Evolutionary conservation across 1,284 basidiomycete genomes (phyloP).

Genomic region (Ganoderma resinaceum): DNA sequence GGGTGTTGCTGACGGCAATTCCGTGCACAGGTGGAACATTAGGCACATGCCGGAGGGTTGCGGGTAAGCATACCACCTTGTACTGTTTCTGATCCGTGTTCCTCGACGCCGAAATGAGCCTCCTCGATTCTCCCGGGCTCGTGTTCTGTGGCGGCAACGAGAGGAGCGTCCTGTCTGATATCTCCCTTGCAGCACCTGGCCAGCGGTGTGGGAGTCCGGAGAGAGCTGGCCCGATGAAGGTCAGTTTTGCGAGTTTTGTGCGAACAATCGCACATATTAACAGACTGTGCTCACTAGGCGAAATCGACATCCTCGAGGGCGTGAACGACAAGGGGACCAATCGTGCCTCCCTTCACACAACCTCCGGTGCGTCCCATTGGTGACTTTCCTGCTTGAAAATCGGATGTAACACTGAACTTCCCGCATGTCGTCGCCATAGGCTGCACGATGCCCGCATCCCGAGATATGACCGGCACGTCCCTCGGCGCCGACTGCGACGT

Average conservation of each 20-base stretch:
- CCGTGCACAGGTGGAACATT: slow-evolving; percentile 53
- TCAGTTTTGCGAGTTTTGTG: slow-evolving; percentile 4
- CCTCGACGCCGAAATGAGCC: too few species aligned
- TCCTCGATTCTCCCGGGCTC: background rate
- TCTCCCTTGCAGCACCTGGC: slow-evolving; percentile 42
- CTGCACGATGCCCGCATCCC: slow-evolving; percentile 64
- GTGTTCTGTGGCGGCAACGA: background rate
- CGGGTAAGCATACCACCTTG: slow-evolving; percentile 54
- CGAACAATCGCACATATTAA: background rate
- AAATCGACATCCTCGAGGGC: slow-evolving; percentile 76
- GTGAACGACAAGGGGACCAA: slow-evolving; percentile 66
- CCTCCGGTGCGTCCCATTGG: slow-evolving; percentile 42
- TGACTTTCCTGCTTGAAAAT: background rate
- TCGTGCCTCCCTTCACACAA: slow-evolving; percentile 69
- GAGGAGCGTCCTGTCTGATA: slow-evolving; percentile 11
- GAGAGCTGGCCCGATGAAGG: slow-evolving; percentile 43
- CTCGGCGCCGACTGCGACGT: slow-evolving; percentile 54
- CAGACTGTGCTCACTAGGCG: slow-evolving; percentile 46
- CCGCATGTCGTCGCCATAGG: slow-evolving; percentile 41
- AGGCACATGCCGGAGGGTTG: slow-evolving; percentile 69
- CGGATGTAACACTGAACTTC: too few species aligned
- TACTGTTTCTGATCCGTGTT: background rate
- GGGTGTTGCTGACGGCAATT: background rate
- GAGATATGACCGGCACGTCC: slow-evolving; percentile 50
- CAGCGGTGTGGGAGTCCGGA: slow-evolving; percentile 48